Evolutionary conservation across 2,329 filamentous ascomycete species (phyloP).

Genomic region (Trichoderma aggressivum): DNA sequence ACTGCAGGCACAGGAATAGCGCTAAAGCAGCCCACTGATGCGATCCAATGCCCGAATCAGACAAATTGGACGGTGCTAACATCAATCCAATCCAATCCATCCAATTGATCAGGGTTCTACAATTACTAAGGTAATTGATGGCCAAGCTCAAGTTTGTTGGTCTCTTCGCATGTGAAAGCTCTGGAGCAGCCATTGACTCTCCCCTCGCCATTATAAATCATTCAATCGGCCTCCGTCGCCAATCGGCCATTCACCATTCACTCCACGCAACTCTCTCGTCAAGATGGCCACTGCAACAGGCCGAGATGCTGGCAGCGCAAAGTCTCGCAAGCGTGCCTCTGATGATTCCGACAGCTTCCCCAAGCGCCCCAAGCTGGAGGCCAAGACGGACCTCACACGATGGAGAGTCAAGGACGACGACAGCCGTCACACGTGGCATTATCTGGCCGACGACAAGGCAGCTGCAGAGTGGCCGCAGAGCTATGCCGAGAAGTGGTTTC

Average conservation of each 20-base stretch:
- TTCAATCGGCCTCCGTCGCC: not conserved
- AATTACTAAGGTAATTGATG: not conserved
- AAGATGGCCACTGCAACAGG: conserved; percentile 33
- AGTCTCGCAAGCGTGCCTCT: conserved; percentile 43
- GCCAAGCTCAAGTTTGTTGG: not conserved
- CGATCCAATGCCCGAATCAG: not conserved
- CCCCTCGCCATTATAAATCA: not conserved
- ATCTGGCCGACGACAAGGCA: conserved; percentile 71
- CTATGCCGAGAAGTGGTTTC: conserved; percentile 81
- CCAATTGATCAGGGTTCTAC: not conserved
- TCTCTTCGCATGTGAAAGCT: conserved; percentile 1
- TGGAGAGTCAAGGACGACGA: conserved; percentile 84
- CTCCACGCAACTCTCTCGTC: not conserved
- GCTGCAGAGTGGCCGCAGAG: conserved; percentile 78
- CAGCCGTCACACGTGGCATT: conserved; percentile 92
- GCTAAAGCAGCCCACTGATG: not conserved
- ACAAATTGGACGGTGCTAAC: not conserved
- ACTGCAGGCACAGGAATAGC: not conserved
- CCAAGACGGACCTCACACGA: conserved; percentile 71
- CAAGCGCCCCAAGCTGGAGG: conserved; percentile 47
- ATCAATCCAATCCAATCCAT: not conserved
- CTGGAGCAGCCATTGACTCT: not conserved
- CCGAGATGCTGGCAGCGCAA: conserved; percentile 30
- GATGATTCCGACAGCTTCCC: conserved; percentile 38
- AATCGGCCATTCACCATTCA: not conserved